phyloP scores from a whole-genome alignment of 208 protist genomes.

The Wallacemonas rigidus region DNA sequence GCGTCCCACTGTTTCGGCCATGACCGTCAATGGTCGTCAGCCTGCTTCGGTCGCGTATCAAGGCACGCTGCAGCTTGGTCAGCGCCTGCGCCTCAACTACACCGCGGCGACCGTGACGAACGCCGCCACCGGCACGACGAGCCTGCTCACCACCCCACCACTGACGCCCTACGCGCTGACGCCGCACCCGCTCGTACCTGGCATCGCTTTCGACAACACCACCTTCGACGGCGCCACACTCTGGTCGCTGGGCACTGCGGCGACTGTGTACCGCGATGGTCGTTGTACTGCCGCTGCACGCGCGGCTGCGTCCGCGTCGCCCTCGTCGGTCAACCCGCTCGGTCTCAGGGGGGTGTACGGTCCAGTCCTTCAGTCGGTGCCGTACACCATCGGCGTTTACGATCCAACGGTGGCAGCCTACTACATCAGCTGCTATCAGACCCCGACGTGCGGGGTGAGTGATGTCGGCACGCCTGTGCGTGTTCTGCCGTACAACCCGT shows the following conservation, averaged over 20 bases:
- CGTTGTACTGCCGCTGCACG: slow-evolving; percentile 52
- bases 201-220: slow-evolving; percentile 47
- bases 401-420: slow-evolving; percentile 43
- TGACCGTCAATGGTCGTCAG: slow-evolving; percentile 48
- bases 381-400: slow-evolving; percentile 66
- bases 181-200: slow-evolving; percentile 53
- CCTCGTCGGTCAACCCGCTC: neutral
- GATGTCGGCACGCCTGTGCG: slow-evolving; percentile 56
- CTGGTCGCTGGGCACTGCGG: slow-evolving; percentile 25
- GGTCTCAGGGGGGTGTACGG: slow-evolving; percentile 40
- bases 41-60: slow-evolving; percentile 27
- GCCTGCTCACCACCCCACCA: slow-evolving; percentile 18
- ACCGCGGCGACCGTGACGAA: slow-evolving; percentile 28
- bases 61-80: slow-evolving; percentile 53
- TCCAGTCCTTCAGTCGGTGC: slow-evolving; percentile 20
- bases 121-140: slow-evolving; percentile 21
- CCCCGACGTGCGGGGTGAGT: slow-evolving; percentile 61
- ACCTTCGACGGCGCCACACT: slow-evolving; percentile 70
- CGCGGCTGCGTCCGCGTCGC: slow-evolving; percentile 21
- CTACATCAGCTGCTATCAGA: slow-evolving; percentile 76
- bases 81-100: slow-evolving; percentile 70
- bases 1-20: slow-evolving; percentile 30
- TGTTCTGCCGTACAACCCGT: slow-evolving; percentile 67
- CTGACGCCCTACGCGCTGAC: slow-evolving; percentile 46
- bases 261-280: slow-evolving; percentile 58